Percentiles rank a stretch among this genome's conserved stretches.
Evolutionary conservation across 2,329 filamentous ascomycete species (phyloP).

Genomic region (Fusarium sp.): DNA sequence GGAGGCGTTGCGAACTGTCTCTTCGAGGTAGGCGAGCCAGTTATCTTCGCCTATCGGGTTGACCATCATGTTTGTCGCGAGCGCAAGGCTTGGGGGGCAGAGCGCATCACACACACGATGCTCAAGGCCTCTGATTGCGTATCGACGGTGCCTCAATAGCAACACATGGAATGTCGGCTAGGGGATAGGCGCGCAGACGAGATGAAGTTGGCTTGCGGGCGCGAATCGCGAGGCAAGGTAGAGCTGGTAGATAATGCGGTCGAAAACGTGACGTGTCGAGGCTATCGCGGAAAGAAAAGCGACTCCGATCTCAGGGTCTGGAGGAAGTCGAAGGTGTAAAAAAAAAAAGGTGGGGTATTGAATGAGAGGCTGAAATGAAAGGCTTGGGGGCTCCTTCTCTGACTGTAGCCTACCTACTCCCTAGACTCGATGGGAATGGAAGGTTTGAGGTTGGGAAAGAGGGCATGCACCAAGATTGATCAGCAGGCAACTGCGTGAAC

Average conservation of each 20-base stretch:
- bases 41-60: constrained; percentile 78
- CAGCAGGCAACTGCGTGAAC: constrained; percentile 28
- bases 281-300: constrained; percentile 21
- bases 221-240: not conserved
- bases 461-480: constrained; percentile 29
- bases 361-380: not conserved
- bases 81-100: constrained; percentile 22
- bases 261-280: constrained; percentile 36
- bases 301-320: constrained; percentile 12
- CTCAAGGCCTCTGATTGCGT: constrained; percentile 1
- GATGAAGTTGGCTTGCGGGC: not conserved
- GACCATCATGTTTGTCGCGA: constrained; percentile 59
- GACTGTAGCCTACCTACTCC: not conserved
- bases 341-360: not conserved
- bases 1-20: constrained; percentile 71
- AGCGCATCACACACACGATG: constrained; percentile 45
- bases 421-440: constrained; percentile 15
- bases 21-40: constrained; percentile 83
- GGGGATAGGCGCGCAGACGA: not conserved
- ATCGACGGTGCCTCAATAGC: constrained; percentile 20
- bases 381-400: not conserved
- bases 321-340: not conserved
- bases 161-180: constrained; percentile 15
- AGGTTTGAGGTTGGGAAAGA: constrained; percentile 16
- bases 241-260: not conserved